Evolutionary conservation across 2,329 filamentous ascomycete species (phyloP).

Genomic region (Madurella fahalii): DNA sequence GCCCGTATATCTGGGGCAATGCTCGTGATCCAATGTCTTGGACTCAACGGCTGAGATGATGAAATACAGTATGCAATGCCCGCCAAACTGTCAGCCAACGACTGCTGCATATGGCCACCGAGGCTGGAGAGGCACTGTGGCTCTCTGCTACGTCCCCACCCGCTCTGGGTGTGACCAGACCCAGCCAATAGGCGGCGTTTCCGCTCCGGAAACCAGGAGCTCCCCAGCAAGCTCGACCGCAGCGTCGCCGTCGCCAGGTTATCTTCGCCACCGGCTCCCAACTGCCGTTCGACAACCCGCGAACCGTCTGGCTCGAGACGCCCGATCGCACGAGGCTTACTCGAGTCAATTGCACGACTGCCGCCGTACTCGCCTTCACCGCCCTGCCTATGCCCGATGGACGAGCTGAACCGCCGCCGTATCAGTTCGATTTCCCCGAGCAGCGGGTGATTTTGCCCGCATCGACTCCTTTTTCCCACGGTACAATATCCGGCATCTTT

Average conservation of each 20-base stretch:
- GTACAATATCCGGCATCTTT: too few relatives aligned
- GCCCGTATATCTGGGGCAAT: too few relatives aligned
- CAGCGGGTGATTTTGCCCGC: conserved; percentile 14
- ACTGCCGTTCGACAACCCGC: neutral
- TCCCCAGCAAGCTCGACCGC: neutral
- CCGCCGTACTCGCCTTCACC: neutral
- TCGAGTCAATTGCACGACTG: conserved; percentile 5
- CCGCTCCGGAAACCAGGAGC: neutral
- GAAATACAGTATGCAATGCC: too few relatives aligned
- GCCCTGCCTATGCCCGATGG: conserved; percentile 11
- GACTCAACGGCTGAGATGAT: too few relatives aligned
- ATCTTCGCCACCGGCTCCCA: conserved; percentile 4
- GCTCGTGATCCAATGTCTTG: too few relatives aligned
- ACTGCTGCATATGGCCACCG: too few relatives aligned
- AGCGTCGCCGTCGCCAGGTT: neutral
- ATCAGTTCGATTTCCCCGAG: conserved; percentile 7
- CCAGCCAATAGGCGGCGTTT: conserved; percentile 5
- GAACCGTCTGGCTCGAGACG: neutral
- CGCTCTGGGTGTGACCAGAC: neutral
- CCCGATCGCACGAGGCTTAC: neutral
- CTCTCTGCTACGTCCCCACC: too few relatives aligned
- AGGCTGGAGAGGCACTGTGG: too few relatives aligned
- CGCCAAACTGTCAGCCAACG: too few relatives aligned
- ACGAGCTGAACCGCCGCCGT: conserved; percentile 2
- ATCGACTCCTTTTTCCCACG: neutral